A percentile compares a stretch with the other conserved stretches of the same genome.
Conservation (phyloP, 164 flowering plant genomes). For the Houttuynia cordata region DNA sequence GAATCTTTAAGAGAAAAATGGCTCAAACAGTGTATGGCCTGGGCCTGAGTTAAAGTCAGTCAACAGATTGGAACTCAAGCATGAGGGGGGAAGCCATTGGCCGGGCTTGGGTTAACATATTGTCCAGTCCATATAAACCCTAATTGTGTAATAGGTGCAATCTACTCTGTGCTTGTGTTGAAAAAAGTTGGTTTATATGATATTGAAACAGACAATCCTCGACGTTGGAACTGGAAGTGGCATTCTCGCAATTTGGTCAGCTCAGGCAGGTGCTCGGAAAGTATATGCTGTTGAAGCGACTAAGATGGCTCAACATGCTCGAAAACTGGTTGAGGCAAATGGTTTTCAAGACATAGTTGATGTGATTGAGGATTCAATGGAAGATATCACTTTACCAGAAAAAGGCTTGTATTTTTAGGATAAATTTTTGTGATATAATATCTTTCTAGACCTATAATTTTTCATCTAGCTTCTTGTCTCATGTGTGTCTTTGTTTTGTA, state of each 20-base stretch:
- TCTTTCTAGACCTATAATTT: background rate
- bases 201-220: conserved; percentile 49
- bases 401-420: conserved; percentile 38
- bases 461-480: background rate
- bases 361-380: conserved; percentile 89
- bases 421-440: background rate
- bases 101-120: too few species aligned
- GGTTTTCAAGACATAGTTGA: conserved; percentile 60
- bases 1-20: too few species aligned
- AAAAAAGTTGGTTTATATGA: background rate
- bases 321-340: conserved; percentile 69
- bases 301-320: conserved; percentile 86
- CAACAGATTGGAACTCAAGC: too few species aligned
- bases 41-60: too few species aligned
- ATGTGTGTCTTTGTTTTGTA: conserved; percentile 6
- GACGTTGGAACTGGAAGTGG: conserved; percentile 99
- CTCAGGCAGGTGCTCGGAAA: conserved; percentile 94
- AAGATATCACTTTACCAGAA: conserved; percentile 77
- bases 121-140: too few species aligned
- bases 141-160: too few species aligned
- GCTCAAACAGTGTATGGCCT: too few species aligned
- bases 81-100: too few species aligned
- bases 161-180: background rate
- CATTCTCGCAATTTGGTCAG: conserved; percentile 96
- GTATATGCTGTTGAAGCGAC: conserved; percentile 99